Evolutionary conservation across 78 protist genomes (phyloP), one percentile per base, ranked within the genome.

Genomic region (Emiliania huxleyi): DNA sequence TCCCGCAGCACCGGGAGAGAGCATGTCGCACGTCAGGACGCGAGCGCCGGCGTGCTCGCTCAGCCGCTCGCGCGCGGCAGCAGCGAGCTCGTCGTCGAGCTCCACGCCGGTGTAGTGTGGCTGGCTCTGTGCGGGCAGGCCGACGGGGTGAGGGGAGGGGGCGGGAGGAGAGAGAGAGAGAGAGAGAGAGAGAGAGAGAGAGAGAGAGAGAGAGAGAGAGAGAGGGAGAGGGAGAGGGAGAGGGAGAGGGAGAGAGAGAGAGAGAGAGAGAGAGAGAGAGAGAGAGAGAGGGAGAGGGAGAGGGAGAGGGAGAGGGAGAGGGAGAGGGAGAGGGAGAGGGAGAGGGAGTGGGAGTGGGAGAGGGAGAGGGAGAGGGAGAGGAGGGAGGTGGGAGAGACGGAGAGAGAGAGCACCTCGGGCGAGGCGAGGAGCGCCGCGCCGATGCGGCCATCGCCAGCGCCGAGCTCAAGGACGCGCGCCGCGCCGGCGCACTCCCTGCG

Each of bases 241-340:
- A 52, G 62, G 15, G 62, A 52, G 62, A 52, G 62, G 15, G 62
- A 52, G 62, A 52, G 62, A 52, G 62, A 52, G 62, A 52, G 62
- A 52, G 62, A 52, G 62, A 52, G 62, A 52, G 62, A 52, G 62
- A 52, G 62, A 52, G 62, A 52, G 62, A 52, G 62, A 52, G 62
- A 52, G 62, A 52, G 62, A 52, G 62, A 52, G 62, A 52, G 62
- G n/a, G 81, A 71, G 81, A 71, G 81, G 15, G 81, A 71, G 81
- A 71, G 81, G 15, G 81, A 71, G 81, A 71, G 81, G 15, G 81
- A 71, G 81, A 71, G 81, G 15, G 81, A 71, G 81, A 71, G 81
- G 15, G 81, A 71, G 81, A 71, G 81, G 15, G 81, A 71, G 81
- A 71, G 81, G 15, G 81, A 71, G 81, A 71, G 81, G 15, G 81